phyloP scores from a whole-genome alignment of 495 filamentous ascomycete genomes.

The Cryomyces antarcticus region DNA sequence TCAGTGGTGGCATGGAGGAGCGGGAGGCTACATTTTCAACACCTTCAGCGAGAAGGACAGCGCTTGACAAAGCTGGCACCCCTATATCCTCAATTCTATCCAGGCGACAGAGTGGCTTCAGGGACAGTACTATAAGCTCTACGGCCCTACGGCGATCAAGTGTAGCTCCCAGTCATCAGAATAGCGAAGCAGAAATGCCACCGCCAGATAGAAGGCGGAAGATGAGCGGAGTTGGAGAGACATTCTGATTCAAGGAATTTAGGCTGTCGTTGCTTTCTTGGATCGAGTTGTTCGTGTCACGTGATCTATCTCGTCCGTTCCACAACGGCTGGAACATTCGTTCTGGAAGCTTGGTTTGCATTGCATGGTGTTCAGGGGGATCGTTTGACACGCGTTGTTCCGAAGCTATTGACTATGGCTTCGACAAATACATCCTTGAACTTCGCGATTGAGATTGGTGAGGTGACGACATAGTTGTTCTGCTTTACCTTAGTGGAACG shows the following conservation, averaged over 20 bases:
- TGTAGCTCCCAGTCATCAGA: conserved; percentile 2
- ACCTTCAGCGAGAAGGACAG: conserved; percentile 11
- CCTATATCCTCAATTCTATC: conserved; percentile 11
- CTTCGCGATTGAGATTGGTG: no score
- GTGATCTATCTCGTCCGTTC: background rate
- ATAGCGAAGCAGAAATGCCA: conserved; percentile 29
- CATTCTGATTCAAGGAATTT: conserved; percentile 24
- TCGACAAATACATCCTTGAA: no score
- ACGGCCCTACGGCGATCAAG: background rate
- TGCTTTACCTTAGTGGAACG: no score
- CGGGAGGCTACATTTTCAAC: conserved; percentile 3
- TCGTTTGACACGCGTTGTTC: background rate
- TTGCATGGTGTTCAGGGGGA: background rate
- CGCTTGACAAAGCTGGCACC: conserved; percentile 5
- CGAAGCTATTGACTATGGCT: background rate
- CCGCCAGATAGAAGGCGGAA: conserved; percentile 28
- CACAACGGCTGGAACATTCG: background rate
- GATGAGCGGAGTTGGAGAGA: conserved; percentile 44
- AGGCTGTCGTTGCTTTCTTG: background rate
- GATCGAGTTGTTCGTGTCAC: background rate
- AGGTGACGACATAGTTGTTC: no score
- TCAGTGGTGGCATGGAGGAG: conserved; percentile 8
- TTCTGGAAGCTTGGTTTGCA: background rate
- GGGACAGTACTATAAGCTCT: background rate
- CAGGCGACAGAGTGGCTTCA: conserved; percentile 15